Evolutionary conservation across 2,329 filamentous ascomycete species (phyloP).

Genomic region (Aspergillus pseudoviridinutans): DNA sequence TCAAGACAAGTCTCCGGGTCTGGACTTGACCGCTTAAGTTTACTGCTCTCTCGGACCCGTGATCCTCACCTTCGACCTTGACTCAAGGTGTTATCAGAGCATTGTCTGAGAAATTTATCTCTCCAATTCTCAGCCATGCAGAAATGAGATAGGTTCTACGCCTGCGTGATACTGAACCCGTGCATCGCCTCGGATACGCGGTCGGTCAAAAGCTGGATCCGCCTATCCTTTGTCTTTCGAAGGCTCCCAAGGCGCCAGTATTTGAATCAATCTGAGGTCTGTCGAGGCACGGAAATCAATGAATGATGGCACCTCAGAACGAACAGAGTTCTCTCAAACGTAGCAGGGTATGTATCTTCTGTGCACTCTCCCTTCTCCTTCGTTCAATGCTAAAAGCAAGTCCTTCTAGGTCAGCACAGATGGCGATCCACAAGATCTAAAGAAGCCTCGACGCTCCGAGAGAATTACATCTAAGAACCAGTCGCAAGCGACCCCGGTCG

Average conservation of each 20-base stretch:
- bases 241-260: not conserved
- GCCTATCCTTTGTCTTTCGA: not conserved
- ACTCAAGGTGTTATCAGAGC: not conserved
- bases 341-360: conserved; percentile 55
- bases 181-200: not conserved
- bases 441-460: conserved; percentile 79
- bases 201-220: not conserved
- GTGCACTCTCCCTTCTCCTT: conserved; percentile 9
- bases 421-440: conserved; percentile 60
- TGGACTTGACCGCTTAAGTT: not conserved
- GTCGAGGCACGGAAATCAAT: not conserved
- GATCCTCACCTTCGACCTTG: not conserved
- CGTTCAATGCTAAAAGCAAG: conserved; percentile 21
- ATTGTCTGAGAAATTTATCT: not conserved
- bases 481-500: conserved; percentile 56
- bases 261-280: not conserved
- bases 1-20: not conserved
- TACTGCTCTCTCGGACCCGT: not conserved
- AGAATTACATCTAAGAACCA: conserved; percentile 61
- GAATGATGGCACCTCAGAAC: conserved; percentile 44
- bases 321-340: conserved; percentile 87
- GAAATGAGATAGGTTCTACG: not conserved
- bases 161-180: not conserved
- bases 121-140: not conserved
- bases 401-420: conserved; percentile 60